phyloP scores from a whole-genome alignment of 306 rosid genomes.

The Aeschynomene evenia region DNA sequence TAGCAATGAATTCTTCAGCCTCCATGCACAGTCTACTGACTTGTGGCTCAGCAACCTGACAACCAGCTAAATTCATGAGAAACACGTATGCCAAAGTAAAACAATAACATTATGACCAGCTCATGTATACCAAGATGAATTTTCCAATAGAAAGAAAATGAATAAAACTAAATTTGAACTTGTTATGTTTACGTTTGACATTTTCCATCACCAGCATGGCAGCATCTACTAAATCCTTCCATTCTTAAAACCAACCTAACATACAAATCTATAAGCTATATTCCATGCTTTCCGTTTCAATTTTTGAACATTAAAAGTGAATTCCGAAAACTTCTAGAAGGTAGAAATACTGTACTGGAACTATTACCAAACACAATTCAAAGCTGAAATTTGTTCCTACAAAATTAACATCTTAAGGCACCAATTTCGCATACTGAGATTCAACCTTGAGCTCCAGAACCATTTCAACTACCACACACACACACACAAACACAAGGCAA shows the following conservation, averaged over 20 bases:
- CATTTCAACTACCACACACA: background rate
- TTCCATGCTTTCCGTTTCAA: background rate
- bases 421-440: background rate
- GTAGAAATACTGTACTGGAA: background rate
- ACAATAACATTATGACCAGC: background rate
- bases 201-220: background rate
- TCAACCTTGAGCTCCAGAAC: background rate
- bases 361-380: background rate
- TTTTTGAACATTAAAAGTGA: background rate
- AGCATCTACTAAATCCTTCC: background rate
- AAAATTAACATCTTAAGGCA: background rate
- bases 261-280: background rate
- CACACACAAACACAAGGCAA: background rate
- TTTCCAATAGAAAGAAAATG: background rate
- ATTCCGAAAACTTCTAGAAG: background rate
- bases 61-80: slow-evolving; percentile 10
- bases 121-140: background rate
- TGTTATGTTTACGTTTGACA: background rate
- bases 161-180: background rate
- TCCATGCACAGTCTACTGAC: slow-evolving; percentile 74
- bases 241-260: background rate
- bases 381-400: background rate
- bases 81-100: background rate
- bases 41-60: slow-evolving; percentile 80
- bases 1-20: slow-evolving; percentile 70